Base-by-base conservation (phyloP, 2,329 filamentous ascomycete genomes). In the Pseudogymnoascus sp. region DNA sequence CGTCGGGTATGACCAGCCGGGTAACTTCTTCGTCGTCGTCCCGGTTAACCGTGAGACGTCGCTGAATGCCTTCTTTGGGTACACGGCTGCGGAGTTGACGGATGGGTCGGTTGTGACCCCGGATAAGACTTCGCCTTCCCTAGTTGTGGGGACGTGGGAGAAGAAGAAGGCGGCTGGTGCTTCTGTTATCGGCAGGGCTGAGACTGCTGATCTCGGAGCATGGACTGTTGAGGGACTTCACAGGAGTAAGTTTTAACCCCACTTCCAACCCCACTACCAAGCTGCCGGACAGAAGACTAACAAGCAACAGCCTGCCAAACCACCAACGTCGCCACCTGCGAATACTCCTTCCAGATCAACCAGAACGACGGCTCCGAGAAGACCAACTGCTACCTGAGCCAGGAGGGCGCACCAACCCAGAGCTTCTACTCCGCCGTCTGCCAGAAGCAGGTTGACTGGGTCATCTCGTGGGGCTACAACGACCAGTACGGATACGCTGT, bases 31-130 rank as follows among this genome's bases (percentile, higher is more conserved):
- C 21, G 52, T 57, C 12, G 18, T 60, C 5, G 21, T 30, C 5
- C 30, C 59, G 18, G 28, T 28, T 21, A 57, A 57, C 55, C n/a
- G 30, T 3, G 55, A 34, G 30, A 57, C 59, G 1, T 59, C 23
- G 18, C 9, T 37, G 48, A 58, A 58, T 18, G 59, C 55, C 12
- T 60, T 58, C 38, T 60, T 60, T 57, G 59, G 59, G 1, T 60
- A 60, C 19, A 58, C 33, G 1, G 59, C 33, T 21, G 55, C 21
- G 45, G 30, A 60, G 48, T 5, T 60, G 7, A n/a, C 38, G 12
- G 59, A 60, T 58, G 52, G 59, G 2, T 15, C 35, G 10, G 52
- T 60, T 3, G 55, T 60, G 6, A 58, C 33, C 2, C 59, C 59
- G 15, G 59, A 60, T 37, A 15, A 45, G 12, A 39, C 35, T 5